phyloP scores from a whole-genome alignment of 179 eudicot species.

The Spergularia azorica region DNA sequence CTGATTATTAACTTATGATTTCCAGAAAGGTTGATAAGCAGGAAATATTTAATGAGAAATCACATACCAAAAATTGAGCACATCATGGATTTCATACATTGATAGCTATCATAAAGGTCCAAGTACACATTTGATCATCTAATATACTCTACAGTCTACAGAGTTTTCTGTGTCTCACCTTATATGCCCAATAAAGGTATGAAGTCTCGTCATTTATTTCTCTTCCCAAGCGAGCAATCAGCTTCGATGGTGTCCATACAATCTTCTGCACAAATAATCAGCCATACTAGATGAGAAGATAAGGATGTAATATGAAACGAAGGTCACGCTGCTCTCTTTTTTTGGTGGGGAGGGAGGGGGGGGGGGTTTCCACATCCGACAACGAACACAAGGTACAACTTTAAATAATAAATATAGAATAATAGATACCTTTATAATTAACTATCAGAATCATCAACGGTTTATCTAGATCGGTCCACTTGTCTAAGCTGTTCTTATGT shows the following conservation, averaged over 20 bases:
- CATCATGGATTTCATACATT: neutral
- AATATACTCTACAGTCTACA: neutral
- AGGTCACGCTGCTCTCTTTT: neutral
- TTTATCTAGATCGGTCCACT: neutral
- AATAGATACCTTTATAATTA: neutral
- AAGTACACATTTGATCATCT: neutral
- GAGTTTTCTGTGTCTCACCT: constrained; percentile 43
- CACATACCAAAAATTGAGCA: neutral
- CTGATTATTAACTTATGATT: neutral
- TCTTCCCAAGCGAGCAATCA: constrained; percentile 88
- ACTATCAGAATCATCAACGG: neutral
- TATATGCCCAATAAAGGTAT: constrained; percentile 88
- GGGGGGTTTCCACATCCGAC: neutral
- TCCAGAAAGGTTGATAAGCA: neutral
- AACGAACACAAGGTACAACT: neutral
- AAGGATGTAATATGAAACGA: neutral
- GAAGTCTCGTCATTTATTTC: constrained; percentile 84
- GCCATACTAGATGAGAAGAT: neutral
- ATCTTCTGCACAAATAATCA: constrained; percentile 48
- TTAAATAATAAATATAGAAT: neutral
- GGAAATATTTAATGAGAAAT: neutral
- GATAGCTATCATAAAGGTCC: neutral
- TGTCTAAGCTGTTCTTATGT: too few relatives aligned
- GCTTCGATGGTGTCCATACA: constrained; percentile 89
- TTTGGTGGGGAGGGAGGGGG: too few relatives aligned